A percentile compares a stretch with the other conserved stretches of the same genome.
These are phyloP conservation scores for Talaromyces sp. DNA, from an alignment of 2,329 filamentous ascomycete genomes.

Conservation along the genomic window DNA sequence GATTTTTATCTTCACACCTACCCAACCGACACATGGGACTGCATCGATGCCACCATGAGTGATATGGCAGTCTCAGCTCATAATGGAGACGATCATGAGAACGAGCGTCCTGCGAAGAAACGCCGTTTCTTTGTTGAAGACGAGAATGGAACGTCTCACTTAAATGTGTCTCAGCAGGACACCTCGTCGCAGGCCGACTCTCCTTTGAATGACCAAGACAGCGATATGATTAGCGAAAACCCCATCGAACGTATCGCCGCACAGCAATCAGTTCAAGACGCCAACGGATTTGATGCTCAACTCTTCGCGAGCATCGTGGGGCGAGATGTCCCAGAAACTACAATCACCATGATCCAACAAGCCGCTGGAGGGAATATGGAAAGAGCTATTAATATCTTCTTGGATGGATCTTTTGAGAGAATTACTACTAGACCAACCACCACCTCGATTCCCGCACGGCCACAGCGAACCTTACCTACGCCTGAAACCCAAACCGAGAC, in stretches of 20 bases:
- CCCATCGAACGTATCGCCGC: not conserved
- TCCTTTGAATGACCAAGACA: not conserved
- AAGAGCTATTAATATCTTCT: slow-evolving; percentile 61
- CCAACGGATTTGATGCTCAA: slow-evolving; percentile 51
- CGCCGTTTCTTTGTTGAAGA: slow-evolving; percentile 61
- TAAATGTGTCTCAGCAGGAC: not conserved
- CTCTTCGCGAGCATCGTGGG: slow-evolving; percentile 59
- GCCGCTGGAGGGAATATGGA: slow-evolving; percentile 54
- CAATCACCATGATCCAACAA: slow-evolving; percentile 48
- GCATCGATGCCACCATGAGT: slow-evolving; percentile 28
- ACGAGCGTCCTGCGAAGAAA: slow-evolving; percentile 58
- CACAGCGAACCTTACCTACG: not conserved
- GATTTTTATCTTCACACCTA: not conserved
- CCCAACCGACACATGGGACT: not conserved
- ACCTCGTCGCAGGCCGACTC: not conserved
- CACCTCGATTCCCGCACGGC: not conserved
- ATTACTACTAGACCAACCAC: slow-evolving; percentile 8
- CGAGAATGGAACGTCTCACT: slow-evolving; percentile 23
- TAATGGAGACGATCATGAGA: slow-evolving; percentile 18
- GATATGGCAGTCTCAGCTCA: slow-evolving; percentile 33
- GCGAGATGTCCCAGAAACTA: slow-evolving; percentile 44
- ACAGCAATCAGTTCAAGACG: not conserved
- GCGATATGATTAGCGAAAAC: not conserved
- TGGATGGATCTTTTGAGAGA: slow-evolving; percentile 61
- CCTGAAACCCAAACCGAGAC: not conserved